Evolutionary conservation across 2,329 filamentous ascomycete species (phyloP).

Genomic region (Fragosphaeria purpurea): DNA sequence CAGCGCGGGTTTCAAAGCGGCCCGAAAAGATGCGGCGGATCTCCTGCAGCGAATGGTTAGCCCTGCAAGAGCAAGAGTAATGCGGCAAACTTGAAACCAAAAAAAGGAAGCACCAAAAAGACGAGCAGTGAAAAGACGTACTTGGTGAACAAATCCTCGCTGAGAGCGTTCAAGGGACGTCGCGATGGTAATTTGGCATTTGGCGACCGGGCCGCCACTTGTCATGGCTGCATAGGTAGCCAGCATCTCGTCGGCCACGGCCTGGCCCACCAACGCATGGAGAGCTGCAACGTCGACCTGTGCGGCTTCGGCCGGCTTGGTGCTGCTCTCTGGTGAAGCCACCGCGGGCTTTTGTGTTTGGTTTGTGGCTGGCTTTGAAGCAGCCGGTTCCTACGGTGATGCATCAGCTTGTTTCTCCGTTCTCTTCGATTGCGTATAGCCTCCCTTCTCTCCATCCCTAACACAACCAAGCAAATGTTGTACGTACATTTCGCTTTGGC

Average conservation of each 20-base stretch:
- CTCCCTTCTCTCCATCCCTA: no score
- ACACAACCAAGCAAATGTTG: no score
- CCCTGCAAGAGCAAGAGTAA: no score
- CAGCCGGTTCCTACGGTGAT: no score
- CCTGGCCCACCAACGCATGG: constrained; percentile 27
- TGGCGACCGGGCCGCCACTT: constrained; percentile 18
- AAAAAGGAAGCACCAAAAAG: neutral
- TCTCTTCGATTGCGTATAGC: no score
- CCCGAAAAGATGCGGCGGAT: constrained; percentile 74
- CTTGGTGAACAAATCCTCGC: constrained; percentile 40
- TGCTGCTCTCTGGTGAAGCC: no score
- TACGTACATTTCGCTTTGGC: no score
- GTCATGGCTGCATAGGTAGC: constrained; percentile 29
- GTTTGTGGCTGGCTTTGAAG: no score
- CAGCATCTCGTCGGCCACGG: constrained; percentile 30
- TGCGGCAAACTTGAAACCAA: neutral
- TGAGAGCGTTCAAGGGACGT: constrained; percentile 33
- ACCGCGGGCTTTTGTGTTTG: no score
- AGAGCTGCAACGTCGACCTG: constrained; percentile 27
- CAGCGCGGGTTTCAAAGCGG: constrained; percentile 65
- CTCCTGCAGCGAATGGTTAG: constrained; percentile 24
- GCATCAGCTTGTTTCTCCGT: no score
- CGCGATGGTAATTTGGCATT: constrained; percentile 28
- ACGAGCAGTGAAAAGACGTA: constrained; percentile 13
- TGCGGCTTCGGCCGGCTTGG: constrained; percentile 11